A percentile compares a stretch with the other conserved stretches of the same genome.
Evolutionary conservation across 2,329 filamentous ascomycete species (phyloP).

Genomic region (Volutella citrinella): DNA sequence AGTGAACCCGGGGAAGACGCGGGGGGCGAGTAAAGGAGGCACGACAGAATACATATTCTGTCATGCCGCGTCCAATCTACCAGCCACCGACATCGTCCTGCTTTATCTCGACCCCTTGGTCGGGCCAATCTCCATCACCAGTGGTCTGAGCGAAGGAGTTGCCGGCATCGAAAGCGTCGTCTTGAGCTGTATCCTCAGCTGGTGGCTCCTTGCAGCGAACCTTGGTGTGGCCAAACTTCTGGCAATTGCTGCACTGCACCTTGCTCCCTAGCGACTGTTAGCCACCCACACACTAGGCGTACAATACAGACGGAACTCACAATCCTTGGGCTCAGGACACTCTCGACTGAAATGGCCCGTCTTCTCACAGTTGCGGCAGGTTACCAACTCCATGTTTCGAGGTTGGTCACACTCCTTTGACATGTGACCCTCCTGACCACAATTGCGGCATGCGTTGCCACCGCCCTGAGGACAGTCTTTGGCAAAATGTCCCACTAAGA

Average conservation of each 20-base stretch:
- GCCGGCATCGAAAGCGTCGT: constrained; percentile 8
- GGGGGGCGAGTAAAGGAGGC: no score
- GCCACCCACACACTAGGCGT: not conserved
- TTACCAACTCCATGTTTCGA: constrained; percentile 43
- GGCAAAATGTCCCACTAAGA: constrained; percentile 57
- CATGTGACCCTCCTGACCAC: constrained; percentile 60
- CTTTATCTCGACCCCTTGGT: no score
- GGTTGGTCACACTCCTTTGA: constrained; percentile 48
- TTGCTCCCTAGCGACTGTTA: constrained; percentile 34
- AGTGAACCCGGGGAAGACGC: no score
- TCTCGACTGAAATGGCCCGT: constrained; percentile 61
- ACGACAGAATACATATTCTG: no score
- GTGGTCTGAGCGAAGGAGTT: no score
- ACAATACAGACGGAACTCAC: constrained; percentile 22
- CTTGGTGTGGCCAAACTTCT: constrained; percentile 38
- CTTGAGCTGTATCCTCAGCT: constrained; percentile 15
- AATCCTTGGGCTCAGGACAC: constrained; percentile 53
- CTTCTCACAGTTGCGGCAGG: constrained; percentile 60
- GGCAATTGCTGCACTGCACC: constrained; percentile 37
- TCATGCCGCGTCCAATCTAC: no score
- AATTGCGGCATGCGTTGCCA: constrained; percentile 58
- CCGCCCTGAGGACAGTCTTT: constrained; percentile 62
- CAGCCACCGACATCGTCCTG: constrained; percentile 9
- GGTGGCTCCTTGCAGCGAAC: constrained; percentile 34
- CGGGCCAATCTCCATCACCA: constrained; percentile 10